A percentile compares a stretch with the other conserved stretches of the same genome.
Conservation (phyloP, 2,329 filamentous ascomycete genomes). For the Eutypa lata region DNA sequence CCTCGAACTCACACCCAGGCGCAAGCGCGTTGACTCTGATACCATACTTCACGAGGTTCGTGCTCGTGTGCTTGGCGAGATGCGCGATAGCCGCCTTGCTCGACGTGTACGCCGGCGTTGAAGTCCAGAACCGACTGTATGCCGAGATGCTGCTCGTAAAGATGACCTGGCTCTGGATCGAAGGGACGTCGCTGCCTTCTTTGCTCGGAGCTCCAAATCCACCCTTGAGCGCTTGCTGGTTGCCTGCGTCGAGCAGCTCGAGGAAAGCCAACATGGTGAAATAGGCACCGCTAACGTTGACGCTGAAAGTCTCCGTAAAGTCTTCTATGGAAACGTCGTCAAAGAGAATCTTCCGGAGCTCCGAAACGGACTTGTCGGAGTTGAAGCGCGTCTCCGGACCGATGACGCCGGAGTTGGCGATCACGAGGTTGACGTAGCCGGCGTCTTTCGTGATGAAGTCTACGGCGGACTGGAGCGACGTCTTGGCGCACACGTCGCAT, state of each 20-base stretch:
- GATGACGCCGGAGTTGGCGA: slow-evolving; percentile 59
- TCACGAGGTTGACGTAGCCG: slow-evolving; percentile 59
- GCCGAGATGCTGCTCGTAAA: slow-evolving; percentile 23
- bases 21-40: slow-evolving; percentile 29
- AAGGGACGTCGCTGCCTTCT: slow-evolving; percentile 15
- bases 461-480: slow-evolving; percentile 54
- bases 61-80: slow-evolving; percentile 24
- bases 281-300: slow-evolving; percentile 28
- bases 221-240: slow-evolving; percentile 22
- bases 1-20: slow-evolving; percentile 23
- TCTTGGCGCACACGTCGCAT: slow-evolving; percentile 63
- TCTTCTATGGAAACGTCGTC: slow-evolving; percentile 53
- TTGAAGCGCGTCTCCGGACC: slow-evolving; percentile 41
- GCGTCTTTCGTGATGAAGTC: slow-evolving; percentile 52
- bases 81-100: slow-evolving; percentile 26
- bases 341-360: slow-evolving; percentile 42
- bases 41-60: slow-evolving; percentile 18
- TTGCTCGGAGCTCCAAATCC: slow-evolving; percentile 13
- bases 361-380: slow-evolving; percentile 20
- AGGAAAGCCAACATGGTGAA: slow-evolving; percentile 29
- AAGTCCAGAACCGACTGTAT: slow-evolving; percentile 14
- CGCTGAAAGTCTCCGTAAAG: slow-evolving; percentile 53
- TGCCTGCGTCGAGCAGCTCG: slow-evolving; percentile 28
- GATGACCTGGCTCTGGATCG: slow-evolving; percentile 27
- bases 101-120: slow-evolving; percentile 18